phyloP scores from a whole-genome alignment of 179 eudicot species.

The Dionaea muscipula region DNA sequence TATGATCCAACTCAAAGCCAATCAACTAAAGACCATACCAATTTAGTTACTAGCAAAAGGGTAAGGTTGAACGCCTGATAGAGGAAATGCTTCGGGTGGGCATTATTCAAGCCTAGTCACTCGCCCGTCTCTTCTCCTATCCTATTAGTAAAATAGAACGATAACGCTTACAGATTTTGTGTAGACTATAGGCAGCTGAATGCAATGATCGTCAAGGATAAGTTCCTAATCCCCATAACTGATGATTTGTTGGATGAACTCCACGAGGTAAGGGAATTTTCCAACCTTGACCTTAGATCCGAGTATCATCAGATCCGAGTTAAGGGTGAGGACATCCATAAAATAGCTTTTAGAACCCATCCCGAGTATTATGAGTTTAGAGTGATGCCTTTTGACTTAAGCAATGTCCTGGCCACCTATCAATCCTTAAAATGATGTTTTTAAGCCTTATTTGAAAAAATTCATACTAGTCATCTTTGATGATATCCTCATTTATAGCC shows the following conservation, averaged over 20 bases:
- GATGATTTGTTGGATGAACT: neutral
- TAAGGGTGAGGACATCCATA: neutral
- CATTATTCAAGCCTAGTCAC: too few relatives aligned
- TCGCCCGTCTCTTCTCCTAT: neutral
- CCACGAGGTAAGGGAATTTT: neutral
- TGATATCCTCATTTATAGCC: neutral
- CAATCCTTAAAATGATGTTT: neutral
- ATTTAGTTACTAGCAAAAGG: too few relatives aligned
- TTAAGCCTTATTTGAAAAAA: neutral
- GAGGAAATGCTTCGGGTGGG: too few relatives aligned
- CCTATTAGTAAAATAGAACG: neutral
- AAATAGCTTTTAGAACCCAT: neutral
- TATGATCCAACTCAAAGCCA: too few relatives aligned
- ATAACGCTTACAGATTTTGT: neutral
- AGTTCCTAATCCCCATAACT: neutral
- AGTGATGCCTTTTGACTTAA: neutral
- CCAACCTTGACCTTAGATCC: neutral
- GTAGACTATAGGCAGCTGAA: neutral
- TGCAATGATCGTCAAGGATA: neutral
- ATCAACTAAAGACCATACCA: too few relatives aligned
- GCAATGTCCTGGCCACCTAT: neutral
- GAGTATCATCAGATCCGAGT: neutral
- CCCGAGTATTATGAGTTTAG: neutral
- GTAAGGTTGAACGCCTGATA: too few relatives aligned
- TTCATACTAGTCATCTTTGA: conserved; percentile 1